phyloP scores from a whole-genome alignment of 108 stramenopile genomes.

The Schizochytrium sp. region DNA sequence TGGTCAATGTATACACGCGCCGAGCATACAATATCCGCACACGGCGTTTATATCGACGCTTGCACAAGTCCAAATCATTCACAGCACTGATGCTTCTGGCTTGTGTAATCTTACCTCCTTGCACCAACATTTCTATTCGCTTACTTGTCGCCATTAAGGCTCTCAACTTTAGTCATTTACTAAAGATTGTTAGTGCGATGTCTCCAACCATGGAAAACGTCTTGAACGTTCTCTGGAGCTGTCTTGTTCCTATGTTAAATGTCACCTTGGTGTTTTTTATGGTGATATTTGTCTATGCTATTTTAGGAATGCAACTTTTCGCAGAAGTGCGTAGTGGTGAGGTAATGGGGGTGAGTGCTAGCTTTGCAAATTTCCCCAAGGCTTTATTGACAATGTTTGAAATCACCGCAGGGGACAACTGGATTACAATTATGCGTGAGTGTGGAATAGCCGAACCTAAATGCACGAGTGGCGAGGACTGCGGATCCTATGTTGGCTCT shows the following conservation, averaged over 20 bases:
- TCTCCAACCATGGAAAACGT: constrained; percentile 66
- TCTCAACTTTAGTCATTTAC: neutral
- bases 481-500: neutral
- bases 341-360: constrained; percentile 64
- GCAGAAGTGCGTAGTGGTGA: constrained; percentile 66
- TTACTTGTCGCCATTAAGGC: neutral
- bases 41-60: neutral
- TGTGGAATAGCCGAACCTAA: constrained; percentile 64
- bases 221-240: constrained; percentile 76
- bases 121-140: neutral
- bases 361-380: constrained; percentile 36
- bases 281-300: constrained; percentile 79
- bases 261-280: constrained; percentile 77
- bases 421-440: constrained; percentile 80
- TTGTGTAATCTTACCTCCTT: neutral
- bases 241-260: constrained; percentile 76
- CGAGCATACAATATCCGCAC: neutral
- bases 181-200: neutral
- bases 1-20: neutral
- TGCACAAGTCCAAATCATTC: neutral
- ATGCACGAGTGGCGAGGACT: neutral
- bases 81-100: neutral
- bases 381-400: constrained; percentile 76
- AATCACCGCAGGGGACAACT: constrained; percentile 83
- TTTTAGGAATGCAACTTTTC: constrained; percentile 77